Base-by-base conservation (phyloP, 2,329 filamentous ascomycete species). In the Botrytis squamosa region DNA sequence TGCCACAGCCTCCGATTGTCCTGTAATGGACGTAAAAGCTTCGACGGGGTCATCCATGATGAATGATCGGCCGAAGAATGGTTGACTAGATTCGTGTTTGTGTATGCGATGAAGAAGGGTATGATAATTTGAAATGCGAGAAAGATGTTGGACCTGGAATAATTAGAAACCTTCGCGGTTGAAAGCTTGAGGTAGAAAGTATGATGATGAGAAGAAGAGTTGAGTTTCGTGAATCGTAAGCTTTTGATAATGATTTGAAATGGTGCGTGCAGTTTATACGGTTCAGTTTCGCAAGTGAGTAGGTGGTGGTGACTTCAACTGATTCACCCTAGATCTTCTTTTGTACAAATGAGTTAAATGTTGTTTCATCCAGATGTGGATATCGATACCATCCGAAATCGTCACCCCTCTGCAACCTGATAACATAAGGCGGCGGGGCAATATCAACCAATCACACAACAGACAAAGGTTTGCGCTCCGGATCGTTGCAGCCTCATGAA, bases 1-100 rank as follows among this genome's bases (percentile, higher is more conserved):
- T 44, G 95, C 96, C 76, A 95, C 89, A 77, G 91, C 87, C 42
- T 91, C 87, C 75, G 87, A 89, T 74, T 92, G 89, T 78, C 90
- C 91, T 57, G 96, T 98, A 82, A 99, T 92, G 83, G 88, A 87
- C 80, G 90, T 90, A 82, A 99, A 98, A 80, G 90, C 90, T 76
- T 89, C 88, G 78, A 98, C 88, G 75, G 85, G 83, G 73, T 91
- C 88, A 78, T 92, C 92, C 79, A 80, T 80, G 71, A 38, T 78
- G 73, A 72, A 60, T 4, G 25, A 40, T 46, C 57, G 33, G 16
- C 44, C n/a, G 66, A 36, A 42, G 49, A 68, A 44, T 38, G 55
- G 20, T 57, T 8, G n/a, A 57, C 10, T 40, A 8, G 25, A 38
- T 63, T 46, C 16, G 20, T 22, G 20, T 46, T n/a, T 46, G 14